Evolutionary conservation across 257 asterid species (phyloP), one percentile per base, ranked within the genome.

Genomic region (Verbena officinalis): DNA sequence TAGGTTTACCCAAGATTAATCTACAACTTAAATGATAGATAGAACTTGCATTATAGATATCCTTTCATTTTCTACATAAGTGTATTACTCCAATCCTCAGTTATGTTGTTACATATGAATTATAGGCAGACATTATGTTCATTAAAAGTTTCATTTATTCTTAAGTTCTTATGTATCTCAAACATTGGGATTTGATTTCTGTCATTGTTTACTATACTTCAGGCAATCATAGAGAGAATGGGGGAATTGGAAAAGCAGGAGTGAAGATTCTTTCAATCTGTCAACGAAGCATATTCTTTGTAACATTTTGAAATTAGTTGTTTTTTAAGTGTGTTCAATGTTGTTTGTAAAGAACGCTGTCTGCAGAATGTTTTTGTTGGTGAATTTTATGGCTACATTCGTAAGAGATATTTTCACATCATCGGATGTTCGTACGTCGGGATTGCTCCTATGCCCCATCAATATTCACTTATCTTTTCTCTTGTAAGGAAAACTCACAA

Each of bases 221-320:
- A 87, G 95, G 91, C 95, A 34, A 86, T 86, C 68, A 86, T 86
- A 59, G 95, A 83, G 79, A 81, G 95, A 80, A 83, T 86, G 90
- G 95, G 95, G 20, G 95, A 86, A 70, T 71, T 86, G 81, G 95
- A 86, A 69, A 86, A 83, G 74, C 95, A 77, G 69, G 91, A 86
- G 56, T 86, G 70, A 74, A 45, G 57, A 61, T 31, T 22, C 12
- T 49, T 51, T n/a, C 22, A 22, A 31, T 27, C 33, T 27, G 33
- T 27, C 33, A 24, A 52, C 42, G 22, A 42, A 43, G 53, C 33
- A 38, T 7, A 8, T 51, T 38, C 16, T 16, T 31, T 59, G 12
- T 36, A 20, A 14, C 9, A 7, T 3, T 33, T 13, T 2, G 16
- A 14, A 34, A n/a, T 20, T 20, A 49, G 38, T 19, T 44, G 19